Evolutionary conservation across 1,284 basidiomycete species (phyloP).

Genomic region (Ganoderma lingzhi): DNA sequence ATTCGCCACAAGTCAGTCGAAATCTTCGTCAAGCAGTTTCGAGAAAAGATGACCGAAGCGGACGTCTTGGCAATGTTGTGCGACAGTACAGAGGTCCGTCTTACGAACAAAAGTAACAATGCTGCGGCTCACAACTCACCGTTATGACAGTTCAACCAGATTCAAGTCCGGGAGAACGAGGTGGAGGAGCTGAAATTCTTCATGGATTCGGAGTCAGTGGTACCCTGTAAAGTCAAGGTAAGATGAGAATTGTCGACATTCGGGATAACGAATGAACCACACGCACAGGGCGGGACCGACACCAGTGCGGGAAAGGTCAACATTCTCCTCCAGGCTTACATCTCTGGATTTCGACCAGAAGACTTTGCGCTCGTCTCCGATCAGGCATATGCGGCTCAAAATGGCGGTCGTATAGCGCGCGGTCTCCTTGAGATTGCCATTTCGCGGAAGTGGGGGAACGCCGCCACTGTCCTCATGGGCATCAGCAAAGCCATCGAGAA

Average conservation of each 20-base stretch:
- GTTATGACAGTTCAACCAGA: constrained; percentile 84
- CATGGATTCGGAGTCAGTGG: constrained; percentile 63
- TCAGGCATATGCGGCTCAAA: constrained; percentile 92
- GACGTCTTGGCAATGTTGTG: constrained; percentile 90
- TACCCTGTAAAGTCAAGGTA: constrained; percentile 85
- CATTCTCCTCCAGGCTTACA: constrained; percentile 92
- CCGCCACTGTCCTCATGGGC: constrained; percentile 83
- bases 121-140: neutral
- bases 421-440: constrained; percentile 95
- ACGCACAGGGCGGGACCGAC: neutral
- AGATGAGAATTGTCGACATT: constrained; percentile 20
- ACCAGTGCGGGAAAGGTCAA: constrained; percentile 72
- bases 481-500: constrained; percentile 95
- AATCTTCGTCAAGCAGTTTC: constrained; percentile 88
- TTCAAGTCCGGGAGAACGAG: constrained; percentile 94
- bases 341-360: constrained; percentile 84
- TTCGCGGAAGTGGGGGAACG: constrained; percentile 90
- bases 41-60: constrained; percentile 91
- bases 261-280: neutral
- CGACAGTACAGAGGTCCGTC: constrained; percentile 86
- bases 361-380: constrained; percentile 99
- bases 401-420: constrained; percentile 93
- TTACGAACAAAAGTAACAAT: neutral
- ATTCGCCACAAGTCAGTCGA: constrained; percentile 90
- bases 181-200: constrained; percentile 83